phyloP scores from a whole-genome alignment of 345 rosid genomes.

The Combretum micranthum region DNA sequence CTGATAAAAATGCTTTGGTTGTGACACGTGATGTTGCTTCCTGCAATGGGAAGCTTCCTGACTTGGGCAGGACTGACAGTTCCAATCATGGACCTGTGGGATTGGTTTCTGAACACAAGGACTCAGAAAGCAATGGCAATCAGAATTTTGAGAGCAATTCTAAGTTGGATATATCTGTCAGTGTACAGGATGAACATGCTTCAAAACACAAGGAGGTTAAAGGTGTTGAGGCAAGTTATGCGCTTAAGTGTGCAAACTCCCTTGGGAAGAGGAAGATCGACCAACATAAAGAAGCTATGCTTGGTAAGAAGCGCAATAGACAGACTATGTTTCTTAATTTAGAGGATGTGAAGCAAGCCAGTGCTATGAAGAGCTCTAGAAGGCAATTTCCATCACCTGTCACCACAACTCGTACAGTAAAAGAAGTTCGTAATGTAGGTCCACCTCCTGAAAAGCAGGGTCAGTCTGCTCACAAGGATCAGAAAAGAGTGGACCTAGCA shows the following conservation, averaged over 20 bases:
- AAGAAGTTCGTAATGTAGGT: conserved; percentile 54
- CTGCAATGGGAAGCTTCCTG: conserved; percentile 20
- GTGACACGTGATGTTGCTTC: conserved; percentile 11
- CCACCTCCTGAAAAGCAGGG: conserved; percentile 40
- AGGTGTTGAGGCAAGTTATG: conserved; percentile 79
- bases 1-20: conserved; percentile 25
- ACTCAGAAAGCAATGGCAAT: conserved; percentile 29
- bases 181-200: conserved; percentile 41
- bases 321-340: conserved; percentile 85
- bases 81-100: conserved; percentile 20
- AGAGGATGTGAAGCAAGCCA: conserved; percentile 95
- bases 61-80: conserved; percentile 22
- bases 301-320: conserved; percentile 91
- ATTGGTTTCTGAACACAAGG: conserved; percentile 30
- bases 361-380: conserved; percentile 57
- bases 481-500: conserved; percentile 48
- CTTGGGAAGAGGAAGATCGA: conserved; percentile 80
- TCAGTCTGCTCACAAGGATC: conserved; percentile 41
- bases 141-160: conserved; percentile 39
- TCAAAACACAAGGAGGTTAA: conserved; percentile 70
- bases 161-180: conserved; percentile 27
- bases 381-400: conserved; percentile 50
- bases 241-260: conserved; percentile 60
- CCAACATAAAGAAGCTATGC: conserved; percentile 90
- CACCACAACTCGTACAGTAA: conserved; percentile 51